These are phyloP conservation scores for Trypanosoma brucei DNA, from an alignment of 208 protist genomes.

Conservation along the genomic window DNA sequence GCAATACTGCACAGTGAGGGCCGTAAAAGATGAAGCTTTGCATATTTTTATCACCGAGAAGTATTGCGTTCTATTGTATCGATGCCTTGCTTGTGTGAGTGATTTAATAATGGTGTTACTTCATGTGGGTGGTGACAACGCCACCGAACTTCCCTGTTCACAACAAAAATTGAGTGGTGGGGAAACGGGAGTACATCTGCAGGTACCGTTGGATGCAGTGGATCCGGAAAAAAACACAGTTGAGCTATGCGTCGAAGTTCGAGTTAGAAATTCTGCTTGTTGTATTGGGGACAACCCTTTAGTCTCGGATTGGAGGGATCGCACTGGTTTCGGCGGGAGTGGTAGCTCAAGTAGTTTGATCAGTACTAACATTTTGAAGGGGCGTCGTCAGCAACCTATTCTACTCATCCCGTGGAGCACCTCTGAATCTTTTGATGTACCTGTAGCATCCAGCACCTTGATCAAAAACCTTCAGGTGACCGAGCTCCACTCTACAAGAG, in stretches of 20 bases:
- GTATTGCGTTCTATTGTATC: background rate
- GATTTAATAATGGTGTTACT: constrained; percentile 4
- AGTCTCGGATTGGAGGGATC: background rate
- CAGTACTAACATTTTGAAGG: background rate
- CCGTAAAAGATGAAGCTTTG: background rate
- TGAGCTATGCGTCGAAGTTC: too few relatives aligned
- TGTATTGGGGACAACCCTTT: too few relatives aligned
- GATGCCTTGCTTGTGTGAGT: background rate
- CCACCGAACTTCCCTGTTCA: constrained; percentile 1
- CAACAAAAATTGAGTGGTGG: background rate
- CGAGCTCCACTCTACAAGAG: constrained; percentile 2
- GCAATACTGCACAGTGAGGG: background rate
- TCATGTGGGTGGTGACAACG: background rate
- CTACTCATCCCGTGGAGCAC: constrained; percentile 16
- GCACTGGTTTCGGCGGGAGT: background rate
- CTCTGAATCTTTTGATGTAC: constrained; percentile 12
- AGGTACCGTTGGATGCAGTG: too few relatives aligned
- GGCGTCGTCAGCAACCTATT: background rate
- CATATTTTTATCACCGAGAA: background rate
- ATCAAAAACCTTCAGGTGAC: constrained; percentile 12
- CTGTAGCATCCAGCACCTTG: background rate
- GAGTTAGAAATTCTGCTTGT: too few relatives aligned
- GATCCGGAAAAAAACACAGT: too few relatives aligned
- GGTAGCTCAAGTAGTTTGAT: background rate
- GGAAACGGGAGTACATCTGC: background rate